phyloP scores from a whole-genome alignment of 163 green algal genomes.

The Trebouxiophyceae sp. region DNA sequence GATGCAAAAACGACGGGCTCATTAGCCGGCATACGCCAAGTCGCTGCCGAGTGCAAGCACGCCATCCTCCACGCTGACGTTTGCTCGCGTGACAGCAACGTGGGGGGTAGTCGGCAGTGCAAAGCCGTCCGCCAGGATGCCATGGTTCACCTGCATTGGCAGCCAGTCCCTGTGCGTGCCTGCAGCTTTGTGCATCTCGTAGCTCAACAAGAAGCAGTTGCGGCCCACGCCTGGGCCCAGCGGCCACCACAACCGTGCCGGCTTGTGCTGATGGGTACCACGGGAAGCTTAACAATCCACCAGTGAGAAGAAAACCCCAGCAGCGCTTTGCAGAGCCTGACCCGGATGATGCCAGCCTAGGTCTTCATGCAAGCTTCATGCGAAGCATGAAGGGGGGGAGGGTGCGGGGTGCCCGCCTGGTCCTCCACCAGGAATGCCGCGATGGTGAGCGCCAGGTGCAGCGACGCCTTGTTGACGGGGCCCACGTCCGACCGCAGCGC shows the following conservation, averaged over 20 bases:
- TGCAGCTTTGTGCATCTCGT: too few relatives aligned
- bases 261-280: too few relatives aligned
- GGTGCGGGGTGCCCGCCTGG: background rate
- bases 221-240: too few relatives aligned
- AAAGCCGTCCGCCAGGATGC: constrained; percentile 8
- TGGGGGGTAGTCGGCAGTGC: constrained; percentile 10
- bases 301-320: too few relatives aligned
- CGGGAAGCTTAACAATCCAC: too few relatives aligned
- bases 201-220: too few relatives aligned
- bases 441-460: background rate
- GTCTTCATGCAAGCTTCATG: background rate
- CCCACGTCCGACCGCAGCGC: constrained; percentile 6
- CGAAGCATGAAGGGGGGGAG: background rate
- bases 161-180: background rate
- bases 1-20: too few relatives aligned
- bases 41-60: background rate
- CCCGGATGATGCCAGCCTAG: too few relatives aligned
- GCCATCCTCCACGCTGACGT: background rate
- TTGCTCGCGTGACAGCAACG: background rate
- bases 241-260: too few relatives aligned
- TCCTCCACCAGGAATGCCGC: constrained; percentile 7
- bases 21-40: too few relatives aligned
- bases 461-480: background rate
- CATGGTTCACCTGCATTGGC: constrained; percentile 4
- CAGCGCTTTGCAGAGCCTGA: too few relatives aligned